Evolutionary conservation across 257 asterid species (phyloP).

Genomic region (Avicennia marina): DNA sequence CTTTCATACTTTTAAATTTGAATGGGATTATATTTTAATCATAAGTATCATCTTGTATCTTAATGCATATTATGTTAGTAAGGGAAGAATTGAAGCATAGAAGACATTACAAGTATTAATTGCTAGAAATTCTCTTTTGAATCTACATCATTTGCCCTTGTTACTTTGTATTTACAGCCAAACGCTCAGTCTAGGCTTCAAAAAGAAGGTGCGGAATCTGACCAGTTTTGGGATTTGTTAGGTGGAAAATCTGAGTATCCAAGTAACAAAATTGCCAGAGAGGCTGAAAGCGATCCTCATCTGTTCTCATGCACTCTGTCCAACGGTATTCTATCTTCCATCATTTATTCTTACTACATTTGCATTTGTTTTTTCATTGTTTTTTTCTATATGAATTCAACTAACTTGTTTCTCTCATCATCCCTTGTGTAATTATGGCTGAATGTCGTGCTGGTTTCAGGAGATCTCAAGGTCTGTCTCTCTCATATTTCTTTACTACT

Average conservation of each 20-base stretch:
- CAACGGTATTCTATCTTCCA: constrained; percentile 30
- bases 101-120: neutral
- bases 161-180: constrained; percentile 45
- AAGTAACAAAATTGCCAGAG: constrained; percentile 50
- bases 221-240: constrained; percentile 65
- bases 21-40: constrained; percentile 4
- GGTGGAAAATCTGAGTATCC: constrained; percentile 66
- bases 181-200: constrained; percentile 55
- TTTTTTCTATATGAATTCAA: constrained; percentile 10
- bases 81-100: constrained; percentile 1
- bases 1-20: neutral
- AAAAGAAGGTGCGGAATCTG: constrained; percentile 83
- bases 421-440: constrained; percentile 23
- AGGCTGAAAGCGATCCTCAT: constrained; percentile 62
- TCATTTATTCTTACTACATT: constrained; percentile 8
- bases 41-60: neutral
- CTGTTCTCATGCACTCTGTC: constrained; percentile 49
- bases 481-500: constrained; percentile 1
- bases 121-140: neutral
- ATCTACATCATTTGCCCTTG: constrained; percentile 9
- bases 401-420: constrained; percentile 38
- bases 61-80: no score
- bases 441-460: constrained; percentile 46
- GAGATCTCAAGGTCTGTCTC: constrained; percentile 69
- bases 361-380: neutral